A percentile compares a stretch with the other conserved stretches of the same genome.
These are phyloP conservation scores for Leucocoprinus birnbaumii DNA, from an alignment of 768 basidiomycete genomes.

Conservation along the genomic window DNA sequence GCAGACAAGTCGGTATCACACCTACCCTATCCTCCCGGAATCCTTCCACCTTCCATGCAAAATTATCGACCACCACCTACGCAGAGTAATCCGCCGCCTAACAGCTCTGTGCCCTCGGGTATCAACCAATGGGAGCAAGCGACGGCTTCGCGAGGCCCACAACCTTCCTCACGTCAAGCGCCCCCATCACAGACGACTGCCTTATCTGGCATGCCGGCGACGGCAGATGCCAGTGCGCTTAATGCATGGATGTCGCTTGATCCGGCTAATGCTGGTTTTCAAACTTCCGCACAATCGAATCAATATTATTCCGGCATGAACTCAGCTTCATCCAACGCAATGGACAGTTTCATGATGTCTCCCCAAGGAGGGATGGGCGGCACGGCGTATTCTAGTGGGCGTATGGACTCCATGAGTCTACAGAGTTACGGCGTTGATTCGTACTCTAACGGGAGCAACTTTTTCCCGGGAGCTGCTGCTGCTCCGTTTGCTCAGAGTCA, in stretches of 20 bases:
- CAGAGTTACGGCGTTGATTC: neutral
- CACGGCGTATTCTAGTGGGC: neutral
- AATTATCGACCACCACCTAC: constrained; percentile 11
- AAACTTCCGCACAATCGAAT: neutral
- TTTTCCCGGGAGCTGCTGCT: neutral
- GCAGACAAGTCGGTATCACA: constrained; percentile 16
- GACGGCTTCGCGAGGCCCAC: neutral
- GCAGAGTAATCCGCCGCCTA: neutral
- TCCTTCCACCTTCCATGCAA: constrained; percentile 8
- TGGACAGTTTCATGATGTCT: neutral
- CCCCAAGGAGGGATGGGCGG: neutral
- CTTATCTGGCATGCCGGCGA: neutral
- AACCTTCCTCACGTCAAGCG: neutral
- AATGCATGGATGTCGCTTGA: constrained; percentile 10
- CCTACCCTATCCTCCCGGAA: constrained; percentile 6
- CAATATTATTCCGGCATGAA: neutral
- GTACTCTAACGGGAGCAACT: neutral
- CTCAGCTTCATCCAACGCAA: neutral
- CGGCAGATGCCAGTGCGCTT: constrained; percentile 1
- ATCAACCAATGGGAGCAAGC: constrained; percentile 7
- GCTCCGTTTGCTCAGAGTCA: constrained; percentile 11
- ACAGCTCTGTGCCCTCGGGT: constrained; percentile 2
- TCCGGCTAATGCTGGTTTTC: constrained; percentile 3
- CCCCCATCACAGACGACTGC: neutral
- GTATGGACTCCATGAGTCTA: neutral